Base-by-base conservation (phyloP, 352 stramenopile genomes). In the Globisporangium cylindrosporum region DNA sequence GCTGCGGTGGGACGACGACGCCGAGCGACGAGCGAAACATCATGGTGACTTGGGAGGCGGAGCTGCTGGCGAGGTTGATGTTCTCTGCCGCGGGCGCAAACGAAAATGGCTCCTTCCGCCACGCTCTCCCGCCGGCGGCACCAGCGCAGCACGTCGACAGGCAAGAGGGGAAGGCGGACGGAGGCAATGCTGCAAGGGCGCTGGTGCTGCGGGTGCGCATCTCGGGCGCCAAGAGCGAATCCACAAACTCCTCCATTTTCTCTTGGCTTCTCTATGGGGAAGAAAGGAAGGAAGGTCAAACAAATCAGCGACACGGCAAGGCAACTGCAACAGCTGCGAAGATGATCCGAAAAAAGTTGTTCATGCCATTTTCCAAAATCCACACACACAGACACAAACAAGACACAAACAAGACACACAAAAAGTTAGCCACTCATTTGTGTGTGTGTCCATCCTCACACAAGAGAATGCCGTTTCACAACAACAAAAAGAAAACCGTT, bases 61-160 rank as follows among this genome's bases (percentile, higher is more conserved):
- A 38, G 8, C 18, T 22, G 29, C 29, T 5, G 43, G 15, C 22
- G 38, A 46, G 12, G 38, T 46, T 46, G 43, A 10, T 38, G 51
- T 62, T 56, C 62, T 68, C 62, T 68, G 62, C 62, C 62, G 63
- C 64, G 22, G 15, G 55, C 53, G 64, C 36, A 54, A 63, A 69
- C 41, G 54, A 64, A 69, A 64, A 34, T 62, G 51, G 38, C 38
- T 46, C 12, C 38, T 46, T 46, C 38, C 38, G 38, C 38, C 38
- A 41, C 18, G 64, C 64, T 68, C 62, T 68, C 27, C 62, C 62
- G 55, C 49, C 43, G 29, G 32, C 18, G 14, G 10, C 36, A 65
- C 24, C 8, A 29, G 14, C 15, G 22, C 24, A 58, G 60, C 22
- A 49, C 10, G 60, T 29, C 27, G 29, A 27, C 10, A 48, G n/a